These are phyloP conservation scores for Solanum chaucha DNA, from an alignment of 257 asterid genomes.

Conservation along the genomic window DNA sequence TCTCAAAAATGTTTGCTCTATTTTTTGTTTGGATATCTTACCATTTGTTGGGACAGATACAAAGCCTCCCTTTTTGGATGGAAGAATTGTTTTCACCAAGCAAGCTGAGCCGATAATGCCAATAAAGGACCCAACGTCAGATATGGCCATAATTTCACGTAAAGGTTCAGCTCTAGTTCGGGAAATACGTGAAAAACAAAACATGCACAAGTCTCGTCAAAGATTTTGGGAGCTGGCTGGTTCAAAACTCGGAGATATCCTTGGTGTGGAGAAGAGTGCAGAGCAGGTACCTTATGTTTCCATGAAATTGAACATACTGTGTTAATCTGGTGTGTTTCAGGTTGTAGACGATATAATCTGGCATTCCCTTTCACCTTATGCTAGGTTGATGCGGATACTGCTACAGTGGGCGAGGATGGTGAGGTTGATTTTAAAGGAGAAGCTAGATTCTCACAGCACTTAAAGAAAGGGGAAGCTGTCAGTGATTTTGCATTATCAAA, in stretches of 20 bases:
- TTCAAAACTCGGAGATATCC: slow-evolving; percentile 85
- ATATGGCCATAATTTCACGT: slow-evolving; percentile 96
- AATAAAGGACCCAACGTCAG: slow-evolving; percentile 92
- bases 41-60: slow-evolving; percentile 48
- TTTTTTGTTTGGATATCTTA: slow-evolving; percentile 8
- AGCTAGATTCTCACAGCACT: slow-evolving; percentile 87
- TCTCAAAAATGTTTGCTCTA: not conserved
- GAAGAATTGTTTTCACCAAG: slow-evolving; percentile 85
- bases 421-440: slow-evolving; percentile 95
- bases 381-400: slow-evolving; percentile 97
- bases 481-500: slow-evolving; percentile 74
- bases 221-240: slow-evolving; percentile 99
- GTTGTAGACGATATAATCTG: not conserved
- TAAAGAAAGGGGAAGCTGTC: slow-evolving; percentile 70
- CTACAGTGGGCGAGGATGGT: slow-evolving; percentile 91
- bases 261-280: slow-evolving; percentile 92
- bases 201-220: slow-evolving; percentile 85
- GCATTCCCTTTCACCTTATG: slow-evolving; percentile 9
- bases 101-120: slow-evolving; percentile 98
- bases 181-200: slow-evolving; percentile 93
- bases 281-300: slow-evolving; percentile 52
- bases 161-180: slow-evolving; percentile 85
- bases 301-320: slow-evolving; percentile 1
- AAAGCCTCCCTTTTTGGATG: slow-evolving; percentile 96
- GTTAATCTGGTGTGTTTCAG: not conserved